Evolutionary conservation across 2,329 filamentous ascomycete species (phyloP).

Genomic region (Volutella citrinella): DNA sequence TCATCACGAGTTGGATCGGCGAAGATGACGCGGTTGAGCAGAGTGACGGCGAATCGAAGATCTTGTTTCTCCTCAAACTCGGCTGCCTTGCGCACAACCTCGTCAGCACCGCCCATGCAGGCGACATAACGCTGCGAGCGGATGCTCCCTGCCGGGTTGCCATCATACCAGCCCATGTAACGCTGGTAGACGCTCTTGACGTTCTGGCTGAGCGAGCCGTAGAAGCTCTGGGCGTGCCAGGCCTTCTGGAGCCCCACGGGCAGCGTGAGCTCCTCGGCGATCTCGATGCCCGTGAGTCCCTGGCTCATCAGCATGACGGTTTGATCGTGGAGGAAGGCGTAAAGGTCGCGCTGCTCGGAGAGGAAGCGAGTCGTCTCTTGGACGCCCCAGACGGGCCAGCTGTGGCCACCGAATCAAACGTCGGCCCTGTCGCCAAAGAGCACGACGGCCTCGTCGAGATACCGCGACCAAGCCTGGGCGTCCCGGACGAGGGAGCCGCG

Average conservation of each 20-base stretch:
- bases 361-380: constrained; percentile 24
- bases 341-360: constrained; percentile 36
- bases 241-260: constrained; percentile 25
- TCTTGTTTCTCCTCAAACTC: constrained; percentile 28
- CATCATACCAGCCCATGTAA: constrained; percentile 21
- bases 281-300: constrained; percentile 35
- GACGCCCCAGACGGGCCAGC: constrained; percentile 41
- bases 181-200: constrained; percentile 28
- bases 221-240: constrained; percentile 29
- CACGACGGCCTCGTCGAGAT: constrained; percentile 34
- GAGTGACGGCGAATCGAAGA: constrained; percentile 36
- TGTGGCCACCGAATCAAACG: constrained; percentile 36
- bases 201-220: constrained; percentile 36
- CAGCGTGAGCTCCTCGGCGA: constrained; percentile 34
- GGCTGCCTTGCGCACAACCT: constrained; percentile 27
- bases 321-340: constrained; percentile 38
- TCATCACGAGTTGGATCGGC: constrained; percentile 20
- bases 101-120: constrained; percentile 33
- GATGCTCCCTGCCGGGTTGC: constrained; percentile 21
- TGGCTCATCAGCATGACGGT: constrained; percentile 36
- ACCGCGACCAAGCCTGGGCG: constrained; percentile 36
- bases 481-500: constrained; percentile 40
- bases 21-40: constrained; percentile 34
- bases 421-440: constrained; percentile 31
- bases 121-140: constrained; percentile 33